These are phyloP conservation scores for Taiozyma onychis DNA, from an alignment of 1,139 yeast species.

Conservation along the genomic window DNA sequence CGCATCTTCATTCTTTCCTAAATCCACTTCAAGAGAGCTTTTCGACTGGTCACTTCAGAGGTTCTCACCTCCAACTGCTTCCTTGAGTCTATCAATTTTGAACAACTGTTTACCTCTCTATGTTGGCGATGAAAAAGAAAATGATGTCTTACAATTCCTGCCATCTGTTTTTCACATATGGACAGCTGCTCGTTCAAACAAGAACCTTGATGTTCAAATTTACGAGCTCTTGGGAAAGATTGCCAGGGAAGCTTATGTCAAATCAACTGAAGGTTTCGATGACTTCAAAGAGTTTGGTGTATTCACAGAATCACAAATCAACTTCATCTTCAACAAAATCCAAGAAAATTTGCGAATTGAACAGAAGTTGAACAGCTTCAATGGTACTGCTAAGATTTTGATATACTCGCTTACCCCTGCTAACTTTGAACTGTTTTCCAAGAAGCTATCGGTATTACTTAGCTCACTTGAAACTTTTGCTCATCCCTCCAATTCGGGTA, in stretches of 20 bases:
- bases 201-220: conserved; percentile 60
- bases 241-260: conserved; percentile 42
- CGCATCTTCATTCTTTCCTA: conserved; percentile 34
- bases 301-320: conserved; percentile 55
- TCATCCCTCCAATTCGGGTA: conserved; percentile 88
- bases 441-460: conserved; percentile 47
- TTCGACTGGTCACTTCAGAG: conserved; percentile 31
- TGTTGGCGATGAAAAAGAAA: conserved; percentile 21
- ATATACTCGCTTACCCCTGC: conserved; percentile 60
- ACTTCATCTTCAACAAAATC: conserved; percentile 46
- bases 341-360: conserved; percentile 45
- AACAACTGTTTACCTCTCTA: conserved; percentile 45
- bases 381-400: conserved; percentile 58
- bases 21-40: conserved; percentile 27
- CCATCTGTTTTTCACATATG: conserved; percentile 72
- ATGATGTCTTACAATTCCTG: conserved; percentile 37
- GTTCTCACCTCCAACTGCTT: conserved; percentile 55
- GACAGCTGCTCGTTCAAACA: conserved; percentile 53
- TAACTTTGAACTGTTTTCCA: conserved; percentile 45
- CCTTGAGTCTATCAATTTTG: conserved; percentile 52
- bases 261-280: conserved; percentile 4
- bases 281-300: conserved; percentile 46
- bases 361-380: conserved; percentile 46
- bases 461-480: conserved; percentile 78
- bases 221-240: conserved; percentile 63